Base-by-base conservation (phyloP, 495 filamentous ascomycete genomes). In the Choiromyces venosus region DNA sequence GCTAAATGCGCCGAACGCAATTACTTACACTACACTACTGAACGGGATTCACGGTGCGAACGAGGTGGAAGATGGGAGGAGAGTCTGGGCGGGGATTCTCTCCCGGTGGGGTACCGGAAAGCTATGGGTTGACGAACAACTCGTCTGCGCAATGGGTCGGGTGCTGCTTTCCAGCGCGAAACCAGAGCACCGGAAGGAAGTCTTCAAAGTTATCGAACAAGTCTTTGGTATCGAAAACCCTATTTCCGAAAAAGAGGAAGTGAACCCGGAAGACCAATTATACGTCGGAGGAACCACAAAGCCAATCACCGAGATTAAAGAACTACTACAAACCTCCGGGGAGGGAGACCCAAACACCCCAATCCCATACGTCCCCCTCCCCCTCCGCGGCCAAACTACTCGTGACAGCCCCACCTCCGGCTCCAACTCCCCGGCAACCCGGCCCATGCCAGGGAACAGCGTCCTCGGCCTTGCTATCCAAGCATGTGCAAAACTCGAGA, bases 21-120 rank as follows among this genome's bases (percentile, higher is more conserved):
- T 85, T 25, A 97, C 95, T 0, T 99, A 90, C 73, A 92, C 91
- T 6, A 92, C 88, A 40, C 90, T 99, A 69, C 73, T 99, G 37
- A 90, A 91, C 70, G 91, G 90, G 6, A 85, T 96, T 33, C 75
- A 85, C 46, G 81, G 72, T 14, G 72, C 65, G 44, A 73, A 66
- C 40, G 73, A 84, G 80, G 76, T 89, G 68, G 73, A 86, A 67
- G 83, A 94, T 74, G 91, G 86, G 1, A 88, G 89, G 69, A 83
- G 85, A 16, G 83, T 97, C 36, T 99, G 95, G 95, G 83, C 87
- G n/a, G 92, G 95, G 76, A 84, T 96, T 36, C 82, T 91, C 16
- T 82, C 84, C 29, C 87, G 89, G 67, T 97, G 94, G 94, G 84
- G 83, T 42, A 84, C 86, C 37, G 92, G 89, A 18, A 84, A 88